Evolutionary conservation across 805 yeast genomes (phyloP).

Genomic region (Candida argentea): DNA sequence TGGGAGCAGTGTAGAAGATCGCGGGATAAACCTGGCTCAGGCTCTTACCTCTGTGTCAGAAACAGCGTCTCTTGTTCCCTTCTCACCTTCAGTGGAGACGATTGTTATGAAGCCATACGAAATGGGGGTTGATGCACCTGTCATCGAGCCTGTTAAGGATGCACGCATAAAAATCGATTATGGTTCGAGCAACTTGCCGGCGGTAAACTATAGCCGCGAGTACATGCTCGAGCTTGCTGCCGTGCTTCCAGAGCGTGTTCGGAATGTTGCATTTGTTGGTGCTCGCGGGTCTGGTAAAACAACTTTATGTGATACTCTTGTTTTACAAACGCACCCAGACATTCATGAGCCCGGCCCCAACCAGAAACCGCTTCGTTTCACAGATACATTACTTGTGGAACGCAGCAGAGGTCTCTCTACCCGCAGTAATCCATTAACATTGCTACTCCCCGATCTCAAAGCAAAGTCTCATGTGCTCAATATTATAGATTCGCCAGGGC

Average conservation of each 20-base stretch:
- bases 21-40: constrained; percentile 5
- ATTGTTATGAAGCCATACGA: constrained; percentile 33
- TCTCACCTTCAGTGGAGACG: constrained; percentile 11
- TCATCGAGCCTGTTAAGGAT: constrained; percentile 42
- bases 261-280: constrained; percentile 77
- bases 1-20: constrained; percentile 4
- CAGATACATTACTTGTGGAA: constrained; percentile 67
- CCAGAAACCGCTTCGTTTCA: constrained; percentile 45
- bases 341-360: constrained; percentile 16
- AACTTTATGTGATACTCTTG: constrained; percentile 56
- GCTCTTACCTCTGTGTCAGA: constrained; percentile 6
- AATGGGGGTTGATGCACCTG: constrained; percentile 39
- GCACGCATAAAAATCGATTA: constrained; percentile 35
- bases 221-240: constrained; percentile 44
- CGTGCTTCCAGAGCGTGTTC: constrained; percentile 47
- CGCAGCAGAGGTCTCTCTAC: constrained; percentile 60
- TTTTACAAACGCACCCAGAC: constrained; percentile 49
- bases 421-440: constrained; percentile 49
- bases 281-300: constrained; percentile 83
- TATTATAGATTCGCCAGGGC: constrained; percentile 87
- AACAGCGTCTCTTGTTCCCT: constrained; percentile 4
- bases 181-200: constrained; percentile 35
- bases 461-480: constrained; percentile 49
- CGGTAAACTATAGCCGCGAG: constrained; percentile 48
- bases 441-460: constrained; percentile 44